Evolutionary conservation across 208 protist genomes (phyloP).

Genomic region (Trypanosoma conorhini): DNA sequence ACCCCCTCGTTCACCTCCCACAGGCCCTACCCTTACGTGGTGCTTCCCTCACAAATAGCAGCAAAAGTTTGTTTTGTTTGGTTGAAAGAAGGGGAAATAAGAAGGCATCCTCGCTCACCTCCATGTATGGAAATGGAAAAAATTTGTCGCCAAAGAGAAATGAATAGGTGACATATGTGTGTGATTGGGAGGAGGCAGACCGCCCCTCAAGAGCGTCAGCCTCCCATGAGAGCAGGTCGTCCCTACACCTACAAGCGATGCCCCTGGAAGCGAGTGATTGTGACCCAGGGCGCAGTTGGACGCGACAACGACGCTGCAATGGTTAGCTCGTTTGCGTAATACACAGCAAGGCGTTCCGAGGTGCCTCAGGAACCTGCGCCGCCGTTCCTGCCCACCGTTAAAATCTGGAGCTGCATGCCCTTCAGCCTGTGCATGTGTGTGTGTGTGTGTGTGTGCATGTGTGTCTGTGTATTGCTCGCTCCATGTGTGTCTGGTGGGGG

Average conservation of each 20-base stretch:
- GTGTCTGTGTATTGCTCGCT: no score
- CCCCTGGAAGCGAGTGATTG: not conserved
- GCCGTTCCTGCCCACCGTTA: no score
- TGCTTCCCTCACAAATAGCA: not conserved
- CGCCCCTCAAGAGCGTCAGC: not conserved
- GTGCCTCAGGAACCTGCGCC: no score
- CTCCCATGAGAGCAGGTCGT: not conserved
- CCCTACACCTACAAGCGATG: not conserved
- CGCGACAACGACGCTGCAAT: not conserved
- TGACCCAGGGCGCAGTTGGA: not conserved
- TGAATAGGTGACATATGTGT: not conserved
- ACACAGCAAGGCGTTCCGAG: no score
- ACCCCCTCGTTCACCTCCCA: not conserved
- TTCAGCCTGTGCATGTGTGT: no score
- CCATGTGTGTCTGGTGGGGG: no score
- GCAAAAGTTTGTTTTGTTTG: not conserved
- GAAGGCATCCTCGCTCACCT: not conserved
- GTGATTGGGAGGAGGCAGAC: not conserved
- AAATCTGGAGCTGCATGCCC: no score
- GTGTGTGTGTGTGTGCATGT: no score
- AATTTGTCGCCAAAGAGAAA: not conserved
- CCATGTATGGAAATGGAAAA: conserved; percentile 5
- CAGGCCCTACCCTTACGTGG: not conserved
- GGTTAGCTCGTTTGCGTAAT: no score
- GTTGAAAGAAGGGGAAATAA: not conserved